phyloP scores from a whole-genome alignment of 1,284 basidiomycete species.

The Lentinula novae-zelandiae region DNA sequence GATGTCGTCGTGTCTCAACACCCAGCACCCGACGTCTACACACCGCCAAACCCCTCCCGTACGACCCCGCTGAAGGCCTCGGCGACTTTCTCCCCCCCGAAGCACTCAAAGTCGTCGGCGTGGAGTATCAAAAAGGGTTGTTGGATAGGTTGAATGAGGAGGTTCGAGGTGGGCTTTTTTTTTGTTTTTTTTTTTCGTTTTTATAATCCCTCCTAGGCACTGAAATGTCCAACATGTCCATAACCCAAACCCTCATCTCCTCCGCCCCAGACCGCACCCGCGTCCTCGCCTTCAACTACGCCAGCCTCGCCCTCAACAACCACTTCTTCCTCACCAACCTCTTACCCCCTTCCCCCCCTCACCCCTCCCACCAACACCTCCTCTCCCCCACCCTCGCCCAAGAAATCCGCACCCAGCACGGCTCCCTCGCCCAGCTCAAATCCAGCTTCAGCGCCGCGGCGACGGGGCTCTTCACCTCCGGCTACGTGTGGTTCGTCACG shows the following conservation, averaged over 20 bases:
- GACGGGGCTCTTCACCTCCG: constrained; percentile 76
- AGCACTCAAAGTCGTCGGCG: constrained; percentile 63
- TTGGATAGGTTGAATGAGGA: constrained; percentile 72
- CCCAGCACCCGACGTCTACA: constrained; percentile 35
- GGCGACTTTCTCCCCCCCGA: constrained; percentile 70
- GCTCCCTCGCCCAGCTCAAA: constrained; percentile 68
- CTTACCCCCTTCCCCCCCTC: constrained; percentile 34
- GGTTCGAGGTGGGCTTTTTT: no score
- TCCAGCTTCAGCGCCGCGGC: constrained; percentile 76
- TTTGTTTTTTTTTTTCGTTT: no score
- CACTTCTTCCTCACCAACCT: constrained; percentile 47
- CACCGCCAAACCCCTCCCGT: constrained; percentile 52
- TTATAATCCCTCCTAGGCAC: no score
- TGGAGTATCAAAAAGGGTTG: constrained; percentile 82
- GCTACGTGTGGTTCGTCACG: constrained; percentile 86
- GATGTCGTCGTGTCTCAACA: no score
- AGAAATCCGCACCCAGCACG: constrained; percentile 52
- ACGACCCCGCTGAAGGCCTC: constrained; percentile 65
- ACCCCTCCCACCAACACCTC: constrained; percentile 24
- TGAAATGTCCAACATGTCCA: constrained; percentile 19
- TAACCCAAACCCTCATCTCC: constrained; percentile 75
- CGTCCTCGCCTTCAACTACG: constrained; percentile 86
- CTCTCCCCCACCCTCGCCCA: constrained; percentile 35
- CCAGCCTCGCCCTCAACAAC: constrained; percentile 91
- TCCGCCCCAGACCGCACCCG: constrained; percentile 61